Evolutionary conservation across 441 rosid species (phyloP).

Genomic region (Manihot esculenta): DNA sequence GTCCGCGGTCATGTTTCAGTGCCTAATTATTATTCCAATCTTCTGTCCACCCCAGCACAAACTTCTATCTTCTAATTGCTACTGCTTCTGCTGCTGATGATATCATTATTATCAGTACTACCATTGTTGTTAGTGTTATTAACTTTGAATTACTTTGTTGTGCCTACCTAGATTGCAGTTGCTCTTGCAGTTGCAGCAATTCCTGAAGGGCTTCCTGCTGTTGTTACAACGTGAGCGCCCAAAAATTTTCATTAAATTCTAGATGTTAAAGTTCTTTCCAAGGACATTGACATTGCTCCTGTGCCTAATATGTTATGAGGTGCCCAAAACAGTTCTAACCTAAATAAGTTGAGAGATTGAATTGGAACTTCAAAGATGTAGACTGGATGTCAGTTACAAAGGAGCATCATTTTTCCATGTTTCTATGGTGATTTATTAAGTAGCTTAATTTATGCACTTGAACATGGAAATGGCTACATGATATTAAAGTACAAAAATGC

Average conservation of each 20-base stretch:
- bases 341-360: background rate
- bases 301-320: constrained; percentile 13
- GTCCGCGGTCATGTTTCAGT: background rate
- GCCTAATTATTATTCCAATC: background rate
- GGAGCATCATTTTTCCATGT: background rate
- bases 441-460: background rate
- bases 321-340: background rate
- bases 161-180: constrained; percentile 86
- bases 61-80: background rate
- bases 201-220: constrained; percentile 99
- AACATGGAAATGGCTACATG: background rate
- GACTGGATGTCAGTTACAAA: background rate
- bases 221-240: constrained; percentile 92
- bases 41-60: background rate
- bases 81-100: background rate
- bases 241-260: constrained; percentile 13
- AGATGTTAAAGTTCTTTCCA: background rate
- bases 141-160: constrained; percentile 25
- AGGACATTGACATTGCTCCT: background rate
- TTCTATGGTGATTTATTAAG: background rate
- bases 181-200: constrained; percentile 99
- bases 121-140: background rate
- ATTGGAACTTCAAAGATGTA: background rate
- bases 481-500: background rate
- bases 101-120: too few relatives aligned